phyloP scores from a whole-genome alignment of 176 grass and related monocot species.

The Ensete ventricosum region DNA sequence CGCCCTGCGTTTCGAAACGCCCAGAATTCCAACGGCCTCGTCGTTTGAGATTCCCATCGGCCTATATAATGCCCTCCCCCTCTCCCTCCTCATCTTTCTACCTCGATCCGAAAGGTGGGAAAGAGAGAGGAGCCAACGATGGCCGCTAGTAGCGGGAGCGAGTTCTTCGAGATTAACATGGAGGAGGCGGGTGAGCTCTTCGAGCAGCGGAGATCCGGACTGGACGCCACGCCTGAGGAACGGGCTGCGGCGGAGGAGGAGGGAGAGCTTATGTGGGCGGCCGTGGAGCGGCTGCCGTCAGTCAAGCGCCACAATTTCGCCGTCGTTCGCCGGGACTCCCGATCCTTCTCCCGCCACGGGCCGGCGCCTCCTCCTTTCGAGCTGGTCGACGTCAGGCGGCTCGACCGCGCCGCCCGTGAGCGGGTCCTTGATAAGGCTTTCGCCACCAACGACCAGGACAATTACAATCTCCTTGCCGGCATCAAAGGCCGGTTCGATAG shows the following conservation, averaged over 20 bases:
- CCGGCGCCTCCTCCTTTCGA: neutral
- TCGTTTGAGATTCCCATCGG: too few species aligned
- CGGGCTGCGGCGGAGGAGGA: slow-evolving; percentile 21
- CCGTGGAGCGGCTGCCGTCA: slow-evolving; percentile 47
- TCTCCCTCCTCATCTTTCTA: neutral
- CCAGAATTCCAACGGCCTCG: too few species aligned
- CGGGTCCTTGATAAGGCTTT: slow-evolving; percentile 46
- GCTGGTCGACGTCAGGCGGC: slow-evolving; percentile 43
- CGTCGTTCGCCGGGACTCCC: slow-evolving; percentile 22
- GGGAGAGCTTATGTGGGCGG: slow-evolving; percentile 51
- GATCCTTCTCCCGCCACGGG: too few species aligned
- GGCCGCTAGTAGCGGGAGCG: slow-evolving; percentile 24
- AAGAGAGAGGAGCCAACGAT: neutral
- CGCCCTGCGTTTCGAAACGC: too few species aligned
- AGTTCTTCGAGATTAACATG: slow-evolving; percentile 33
- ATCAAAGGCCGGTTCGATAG: slow-evolving; percentile 48
- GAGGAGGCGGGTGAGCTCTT: slow-evolving; percentile 23
- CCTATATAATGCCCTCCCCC: neutral
- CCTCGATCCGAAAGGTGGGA: too few species aligned
- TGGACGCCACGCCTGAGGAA: neutral
- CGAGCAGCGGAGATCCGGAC: neutral
- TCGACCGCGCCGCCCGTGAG: slow-evolving; percentile 28
- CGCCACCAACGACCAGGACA: slow-evolving; percentile 48
- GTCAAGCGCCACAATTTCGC: slow-evolving; percentile 31
- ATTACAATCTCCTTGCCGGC: slow-evolving; percentile 40